These are phyloP conservation scores for Pyrenochaeta sp. DNA, from an alignment of 2,329 filamentous ascomycete genomes.

Conservation along the genomic window DNA sequence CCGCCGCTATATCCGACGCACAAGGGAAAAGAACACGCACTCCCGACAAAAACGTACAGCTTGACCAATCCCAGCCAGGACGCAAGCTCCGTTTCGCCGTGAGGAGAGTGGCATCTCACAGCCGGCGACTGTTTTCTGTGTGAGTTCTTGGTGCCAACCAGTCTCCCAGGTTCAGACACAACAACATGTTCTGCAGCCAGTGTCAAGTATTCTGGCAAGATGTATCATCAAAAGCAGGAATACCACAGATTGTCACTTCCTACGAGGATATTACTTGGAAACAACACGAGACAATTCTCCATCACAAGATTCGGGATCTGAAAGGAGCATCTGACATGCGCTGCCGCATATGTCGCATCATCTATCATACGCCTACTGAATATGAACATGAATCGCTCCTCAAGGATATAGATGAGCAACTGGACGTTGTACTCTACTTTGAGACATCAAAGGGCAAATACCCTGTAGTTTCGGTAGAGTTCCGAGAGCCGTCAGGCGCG, in stretches of 20 bases:
- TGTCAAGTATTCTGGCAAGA: conserved; percentile 19
- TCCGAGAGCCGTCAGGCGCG: conserved; percentile 6
- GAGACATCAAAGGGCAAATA: conserved; percentile 14
- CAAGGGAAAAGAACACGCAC: too few relatives aligned
- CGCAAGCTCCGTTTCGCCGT: too few relatives aligned
- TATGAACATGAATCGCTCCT: conserved; percentile 18
- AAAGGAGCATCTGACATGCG: conserved; percentile 19
- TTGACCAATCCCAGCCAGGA: too few relatives aligned
- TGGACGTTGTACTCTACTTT: conserved; percentile 22
- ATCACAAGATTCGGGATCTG: conserved; percentile 23
- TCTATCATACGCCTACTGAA: conserved; percentile 15
- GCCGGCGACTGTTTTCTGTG: too few relatives aligned
- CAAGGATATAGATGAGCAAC: conserved; percentile 12
- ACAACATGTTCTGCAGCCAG: conserved; percentile 22
- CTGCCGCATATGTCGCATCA: conserved; percentile 28
- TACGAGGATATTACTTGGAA: conserved; percentile 16
- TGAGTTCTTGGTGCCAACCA: too few relatives aligned
- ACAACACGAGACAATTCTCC: conserved; percentile 20
- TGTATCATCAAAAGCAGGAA: conserved; percentile 4
- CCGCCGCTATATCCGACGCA: too few relatives aligned
- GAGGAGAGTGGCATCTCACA: too few relatives aligned
- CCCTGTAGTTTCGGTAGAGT: conserved; percentile 22
- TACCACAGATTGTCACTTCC: conserved; percentile 2
- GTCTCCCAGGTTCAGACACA: too few relatives aligned
- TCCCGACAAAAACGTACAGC: too few relatives aligned